Conservation (phyloP, 2,329 filamentous ascomycete species). For the Teratosphaeria zuluensis region DNA sequence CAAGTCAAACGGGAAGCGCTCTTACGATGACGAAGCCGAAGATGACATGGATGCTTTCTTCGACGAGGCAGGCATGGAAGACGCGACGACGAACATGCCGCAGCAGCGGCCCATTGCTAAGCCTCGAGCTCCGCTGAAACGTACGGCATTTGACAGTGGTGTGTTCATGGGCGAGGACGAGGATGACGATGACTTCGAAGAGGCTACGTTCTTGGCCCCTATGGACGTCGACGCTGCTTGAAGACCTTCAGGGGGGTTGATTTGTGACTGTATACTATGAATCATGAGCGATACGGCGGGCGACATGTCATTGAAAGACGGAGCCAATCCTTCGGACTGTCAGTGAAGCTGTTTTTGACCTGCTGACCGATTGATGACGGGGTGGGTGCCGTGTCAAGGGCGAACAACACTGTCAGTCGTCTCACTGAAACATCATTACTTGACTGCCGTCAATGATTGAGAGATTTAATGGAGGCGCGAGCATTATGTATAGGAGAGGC, state of each 20-base stretch:
- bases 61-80: slow-evolving; percentile 14
- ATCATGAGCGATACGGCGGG: no score
- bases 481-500: not conserved
- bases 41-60: slow-evolving; percentile 27
- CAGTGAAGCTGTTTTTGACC: no score
- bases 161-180: slow-evolving; percentile 18
- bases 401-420: no score
- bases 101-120: slow-evolving; percentile 11
- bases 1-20: slow-evolving; percentile 19
- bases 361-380: no score
- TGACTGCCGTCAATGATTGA: no score
- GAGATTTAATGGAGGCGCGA: no score
- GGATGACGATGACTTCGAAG: slow-evolving; percentile 8
- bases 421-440: no score
- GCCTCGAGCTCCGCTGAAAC: slow-evolving; percentile 19
- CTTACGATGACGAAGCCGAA: slow-evolving; percentile 27
- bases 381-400: no score
- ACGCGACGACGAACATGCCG: not conserved
- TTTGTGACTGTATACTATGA: not conserved
- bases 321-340: no score
- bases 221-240: slow-evolving; percentile 12
- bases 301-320: no score
- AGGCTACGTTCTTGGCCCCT: slow-evolving; percentile 12
- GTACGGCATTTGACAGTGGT: not conserved
- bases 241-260: not conserved